Percentiles rank a stretch among this genome's conserved stretches.
phyloP scores from a whole-genome alignment of 768 basidiomycete genomes.

The Sporobolomyces pararoseus region DNA sequence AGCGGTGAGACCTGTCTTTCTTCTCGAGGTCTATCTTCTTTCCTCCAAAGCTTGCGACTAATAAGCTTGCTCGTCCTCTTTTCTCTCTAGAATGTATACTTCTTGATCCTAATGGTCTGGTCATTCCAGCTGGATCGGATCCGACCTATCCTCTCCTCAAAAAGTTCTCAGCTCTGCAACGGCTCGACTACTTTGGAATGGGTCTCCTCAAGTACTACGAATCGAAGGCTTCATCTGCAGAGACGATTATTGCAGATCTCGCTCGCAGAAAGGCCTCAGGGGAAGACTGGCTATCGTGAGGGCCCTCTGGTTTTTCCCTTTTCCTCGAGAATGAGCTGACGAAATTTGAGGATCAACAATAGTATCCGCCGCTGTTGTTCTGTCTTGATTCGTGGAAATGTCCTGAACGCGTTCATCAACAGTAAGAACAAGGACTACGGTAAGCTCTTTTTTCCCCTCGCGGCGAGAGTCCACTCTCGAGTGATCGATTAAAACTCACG shows the following conservation, averaged over 20 bases:
- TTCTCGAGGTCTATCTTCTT: too few species aligned
- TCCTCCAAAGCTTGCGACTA: too few species aligned
- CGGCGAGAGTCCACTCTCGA: too few species aligned
- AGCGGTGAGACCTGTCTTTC: background rate
- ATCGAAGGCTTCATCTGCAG: background rate
- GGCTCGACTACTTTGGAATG: background rate
- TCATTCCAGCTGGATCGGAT: background rate
- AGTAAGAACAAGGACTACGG: background rate
- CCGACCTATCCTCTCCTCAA: background rate
- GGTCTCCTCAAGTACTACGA: background rate
- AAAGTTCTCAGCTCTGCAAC: background rate
- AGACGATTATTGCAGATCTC: conserved; percentile 1
- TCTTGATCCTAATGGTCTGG: background rate
- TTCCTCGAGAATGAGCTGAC: too few species aligned
- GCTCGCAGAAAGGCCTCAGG: background rate
- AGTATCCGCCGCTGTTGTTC: background rate
- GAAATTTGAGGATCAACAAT: background rate
- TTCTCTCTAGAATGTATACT: background rate
- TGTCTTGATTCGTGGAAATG: background rate
- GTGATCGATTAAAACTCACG: too few species aligned
- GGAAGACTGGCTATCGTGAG: background rate
- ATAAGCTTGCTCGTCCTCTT: too few species aligned
- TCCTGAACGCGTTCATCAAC: background rate
- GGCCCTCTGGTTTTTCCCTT: too few species aligned
- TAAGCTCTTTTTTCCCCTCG: too few species aligned